phyloP scores from a whole-genome alignment of 1,284 basidiomycete genomes.

The Rugosomyces carneus region DNA sequence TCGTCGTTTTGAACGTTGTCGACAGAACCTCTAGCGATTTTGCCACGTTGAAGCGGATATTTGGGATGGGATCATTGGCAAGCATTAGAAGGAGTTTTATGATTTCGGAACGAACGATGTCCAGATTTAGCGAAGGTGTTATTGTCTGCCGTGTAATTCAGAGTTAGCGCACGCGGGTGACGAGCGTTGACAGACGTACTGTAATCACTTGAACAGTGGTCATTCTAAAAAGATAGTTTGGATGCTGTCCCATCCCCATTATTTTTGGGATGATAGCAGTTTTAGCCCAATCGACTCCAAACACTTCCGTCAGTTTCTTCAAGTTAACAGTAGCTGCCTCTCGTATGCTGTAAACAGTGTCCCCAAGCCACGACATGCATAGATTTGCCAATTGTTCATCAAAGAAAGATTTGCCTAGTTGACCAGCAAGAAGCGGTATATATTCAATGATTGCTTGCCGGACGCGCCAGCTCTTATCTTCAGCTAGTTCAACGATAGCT shows the following conservation, averaged over 20 bases:
- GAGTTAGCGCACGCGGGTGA: conserved; percentile 1
- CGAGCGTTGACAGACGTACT: conserved; percentile 41
- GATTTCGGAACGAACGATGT: conserved; percentile 84
- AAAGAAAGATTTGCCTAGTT: conserved; percentile 95
- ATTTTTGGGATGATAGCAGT: conserved; percentile 96
- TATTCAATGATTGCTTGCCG: conserved; percentile 99
- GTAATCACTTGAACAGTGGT: conserved; percentile 99
- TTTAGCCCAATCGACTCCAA: conserved; percentile 97
- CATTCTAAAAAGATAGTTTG: conserved; percentile 98
- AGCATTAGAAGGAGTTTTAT: conserved; percentile 84
- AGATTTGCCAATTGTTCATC: conserved; percentile 95
- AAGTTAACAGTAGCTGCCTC: conserved; percentile 97
- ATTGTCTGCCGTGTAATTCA: conserved; percentile 63
- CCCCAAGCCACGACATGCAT: conserved; percentile 99
- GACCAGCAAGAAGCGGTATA: conserved; percentile 91
- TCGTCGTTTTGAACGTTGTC: conserved; percentile 54
- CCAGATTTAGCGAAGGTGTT: conserved; percentile 77
- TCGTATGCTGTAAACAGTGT: conserved; percentile 97
- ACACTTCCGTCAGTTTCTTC: conserved; percentile 97
- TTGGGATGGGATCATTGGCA: conserved; percentile 91
- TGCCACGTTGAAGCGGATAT: conserved; percentile 98
- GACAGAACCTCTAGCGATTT: conserved; percentile 90
- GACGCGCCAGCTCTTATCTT: conserved; percentile 99
- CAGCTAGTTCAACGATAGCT: conserved; percentile 96
- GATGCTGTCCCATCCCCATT: conserved; percentile 94